Evolutionary conservation across 2,329 filamentous ascomycete species (phyloP).

Genomic region (Monilinia aucupariae): DNA sequence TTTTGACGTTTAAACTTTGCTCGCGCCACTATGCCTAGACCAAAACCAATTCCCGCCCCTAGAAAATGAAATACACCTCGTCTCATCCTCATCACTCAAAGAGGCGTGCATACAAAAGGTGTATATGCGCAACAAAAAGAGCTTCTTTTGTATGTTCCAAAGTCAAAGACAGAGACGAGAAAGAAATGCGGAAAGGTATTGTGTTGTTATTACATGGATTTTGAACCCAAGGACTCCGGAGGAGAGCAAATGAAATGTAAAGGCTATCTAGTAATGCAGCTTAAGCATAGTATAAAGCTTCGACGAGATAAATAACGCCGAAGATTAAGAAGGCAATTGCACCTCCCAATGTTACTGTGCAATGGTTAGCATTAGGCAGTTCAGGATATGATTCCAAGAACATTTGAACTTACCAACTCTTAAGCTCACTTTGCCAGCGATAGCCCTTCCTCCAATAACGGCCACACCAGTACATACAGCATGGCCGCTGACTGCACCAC

Average conservation of each 20-base stretch:
- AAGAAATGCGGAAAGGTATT: not conserved
- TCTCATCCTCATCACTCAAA: not conserved
- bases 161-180: not conserved
- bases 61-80: not conserved
- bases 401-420: conserved; percentile 72
- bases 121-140: not conserved
- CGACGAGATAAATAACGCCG: conserved; percentile 83
- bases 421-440: conserved; percentile 90
- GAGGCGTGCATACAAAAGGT: not conserved
- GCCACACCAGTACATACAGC: conserved; percentile 85
- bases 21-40: not conserved
- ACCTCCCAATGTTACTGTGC: conserved; percentile 80
- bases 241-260: not conserved
- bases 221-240: not conserved
- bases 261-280: not conserved
- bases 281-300: conserved; percentile 59
- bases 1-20: not conserved
- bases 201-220: conserved; percentile 1
- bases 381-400: not conserved
- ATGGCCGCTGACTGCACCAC: conserved; percentile 82
- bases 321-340: conserved; percentile 87
- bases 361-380: conserved; percentile 25
- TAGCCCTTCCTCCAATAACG: conserved; percentile 84
- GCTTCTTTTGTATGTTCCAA: not conserved
- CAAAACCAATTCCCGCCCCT: not conserved